phyloP scores from a whole-genome alignment of 257 asterid genomes.

The Striga asiatica region DNA sequence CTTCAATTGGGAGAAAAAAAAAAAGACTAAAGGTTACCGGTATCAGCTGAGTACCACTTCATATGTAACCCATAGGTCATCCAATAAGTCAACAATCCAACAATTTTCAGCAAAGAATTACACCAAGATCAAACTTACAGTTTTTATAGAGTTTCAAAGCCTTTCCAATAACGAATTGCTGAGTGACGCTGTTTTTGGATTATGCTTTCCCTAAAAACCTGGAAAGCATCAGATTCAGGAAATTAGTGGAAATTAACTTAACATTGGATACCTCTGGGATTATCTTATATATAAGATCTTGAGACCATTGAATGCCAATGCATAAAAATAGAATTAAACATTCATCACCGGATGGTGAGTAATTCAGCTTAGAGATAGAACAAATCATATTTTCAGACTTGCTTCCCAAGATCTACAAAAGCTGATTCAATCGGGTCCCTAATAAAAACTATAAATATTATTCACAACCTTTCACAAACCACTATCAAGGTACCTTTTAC shows the following conservation, averaged over 20 bases:
- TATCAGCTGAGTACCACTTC: neutral
- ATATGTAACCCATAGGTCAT: neutral
- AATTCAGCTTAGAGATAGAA: neutral
- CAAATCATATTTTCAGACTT: neutral
- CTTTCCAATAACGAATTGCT: conserved; percentile 1
- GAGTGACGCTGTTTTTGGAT: neutral
- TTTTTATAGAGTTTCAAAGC: conserved; percentile 4
- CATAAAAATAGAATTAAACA: neutral
- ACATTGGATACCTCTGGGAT: neutral
- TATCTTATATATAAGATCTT: neutral
- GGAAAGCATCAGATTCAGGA: conserved; percentile 1
- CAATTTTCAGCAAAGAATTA: neutral
- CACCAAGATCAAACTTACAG: conserved; percentile 14
- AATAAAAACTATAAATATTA: no score
- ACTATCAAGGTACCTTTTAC: no score
- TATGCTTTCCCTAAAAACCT: conserved; percentile 11
- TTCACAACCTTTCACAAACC: neutral
- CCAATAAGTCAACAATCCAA: neutral
- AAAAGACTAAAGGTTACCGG: neutral
- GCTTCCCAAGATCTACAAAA: neutral
- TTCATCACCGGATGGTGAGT: neutral
- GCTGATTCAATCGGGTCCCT: neutral
- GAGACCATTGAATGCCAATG: conserved; percentile 1
- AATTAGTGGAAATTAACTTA: neutral
- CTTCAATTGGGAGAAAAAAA: neutral